Evolutionary conservation across 495 filamentous ascomycete species (phyloP).

Genomic region (Hypoxylon subgilvum): DNA sequence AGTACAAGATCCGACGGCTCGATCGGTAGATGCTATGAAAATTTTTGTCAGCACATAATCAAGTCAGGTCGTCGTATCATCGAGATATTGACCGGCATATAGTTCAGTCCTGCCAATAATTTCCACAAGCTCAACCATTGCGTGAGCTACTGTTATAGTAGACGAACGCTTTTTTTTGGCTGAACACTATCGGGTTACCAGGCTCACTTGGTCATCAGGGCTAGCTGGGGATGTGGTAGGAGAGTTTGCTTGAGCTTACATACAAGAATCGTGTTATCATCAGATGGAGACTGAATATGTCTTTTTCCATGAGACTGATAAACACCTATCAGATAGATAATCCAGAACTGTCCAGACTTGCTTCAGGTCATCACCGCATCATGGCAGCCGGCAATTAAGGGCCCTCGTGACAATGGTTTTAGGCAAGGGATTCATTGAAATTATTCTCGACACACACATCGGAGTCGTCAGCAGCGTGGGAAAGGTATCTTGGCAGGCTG

Average conservation of each 20-base stretch:
- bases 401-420: conserved; percentile 99
- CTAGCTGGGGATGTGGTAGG: conserved; percentile 1
- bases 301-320: conserved; percentile 1
- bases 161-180: conserved; percentile 22
- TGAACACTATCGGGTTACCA: conserved; percentile 35
- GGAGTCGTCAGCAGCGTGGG: conserved; percentile 83
- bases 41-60: conserved; percentile 14
- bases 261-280: neutral
- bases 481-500: conserved; percentile 59
- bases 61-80: neutral
- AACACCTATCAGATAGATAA: neutral
- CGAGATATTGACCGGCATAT: neutral
- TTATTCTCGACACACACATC: conserved; percentile 86
- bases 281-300: neutral
- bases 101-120: conserved; percentile 30
- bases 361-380: conserved; percentile 98
- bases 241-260: conserved; percentile 12
- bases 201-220: conserved; percentile 35
- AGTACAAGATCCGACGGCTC: neutral
- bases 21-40: conserved; percentile 7
- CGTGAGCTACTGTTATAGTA: conserved; percentile 15
- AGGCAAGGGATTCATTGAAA: conserved; percentile 70
- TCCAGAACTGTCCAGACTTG: conserved; percentile 52
- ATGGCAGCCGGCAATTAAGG: conserved; percentile 78
- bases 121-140: conserved; percentile 36